These are phyloP conservation scores for Pichia norvegensis DNA, from an alignment of 1,139 yeast species.

Conservation along the genomic window DNA sequence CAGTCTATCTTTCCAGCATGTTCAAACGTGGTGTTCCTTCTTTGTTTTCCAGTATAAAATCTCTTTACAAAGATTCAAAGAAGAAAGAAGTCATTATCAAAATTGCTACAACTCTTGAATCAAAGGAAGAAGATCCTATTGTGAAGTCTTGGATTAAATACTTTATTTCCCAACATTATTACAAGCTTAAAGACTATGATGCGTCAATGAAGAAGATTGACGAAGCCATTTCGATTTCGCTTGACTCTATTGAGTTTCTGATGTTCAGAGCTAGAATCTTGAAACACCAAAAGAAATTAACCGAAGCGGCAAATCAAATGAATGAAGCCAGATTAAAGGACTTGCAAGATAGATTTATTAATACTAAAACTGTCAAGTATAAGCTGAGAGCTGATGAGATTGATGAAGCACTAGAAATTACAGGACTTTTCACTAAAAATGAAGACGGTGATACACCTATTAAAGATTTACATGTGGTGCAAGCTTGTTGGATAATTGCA, in stretches of 20 bases:
- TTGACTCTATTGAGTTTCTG: slow-evolving; percentile 76
- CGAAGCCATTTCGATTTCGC: slow-evolving; percentile 63
- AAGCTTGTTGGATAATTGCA: slow-evolving; percentile 80
- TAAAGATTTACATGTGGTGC: slow-evolving; percentile 81
- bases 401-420: slow-evolving; percentile 66
- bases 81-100: slow-evolving; percentile 46
- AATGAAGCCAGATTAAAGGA: slow-evolving; percentile 70
- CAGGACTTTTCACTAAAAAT: slow-evolving; percentile 76
- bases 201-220: slow-evolving; percentile 53
- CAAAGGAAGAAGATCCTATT: slow-evolving; percentile 39
- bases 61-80: slow-evolving; percentile 50
- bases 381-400: slow-evolving; percentile 70
- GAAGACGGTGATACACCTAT: slow-evolving; percentile 76
- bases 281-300: slow-evolving; percentile 59
- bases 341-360: slow-evolving; percentile 84
- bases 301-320: slow-evolving; percentile 58
- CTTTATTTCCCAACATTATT: slow-evolving; percentile 75
- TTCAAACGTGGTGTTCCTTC: slow-evolving; percentile 85
- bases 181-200: slow-evolving; percentile 44
- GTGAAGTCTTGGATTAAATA: slow-evolving; percentile 67
- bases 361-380: slow-evolving; percentile 82
- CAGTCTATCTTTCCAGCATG: slow-evolving; percentile 49
- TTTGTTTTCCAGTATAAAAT: slow-evolving; percentile 77
- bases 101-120: slow-evolving; percentile 42
- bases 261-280: slow-evolving; percentile 73